These are phyloP conservation scores for Naganishia sp. DNA, from an alignment of 1,284 basidiomycete species.

Conservation along the genomic window DNA sequence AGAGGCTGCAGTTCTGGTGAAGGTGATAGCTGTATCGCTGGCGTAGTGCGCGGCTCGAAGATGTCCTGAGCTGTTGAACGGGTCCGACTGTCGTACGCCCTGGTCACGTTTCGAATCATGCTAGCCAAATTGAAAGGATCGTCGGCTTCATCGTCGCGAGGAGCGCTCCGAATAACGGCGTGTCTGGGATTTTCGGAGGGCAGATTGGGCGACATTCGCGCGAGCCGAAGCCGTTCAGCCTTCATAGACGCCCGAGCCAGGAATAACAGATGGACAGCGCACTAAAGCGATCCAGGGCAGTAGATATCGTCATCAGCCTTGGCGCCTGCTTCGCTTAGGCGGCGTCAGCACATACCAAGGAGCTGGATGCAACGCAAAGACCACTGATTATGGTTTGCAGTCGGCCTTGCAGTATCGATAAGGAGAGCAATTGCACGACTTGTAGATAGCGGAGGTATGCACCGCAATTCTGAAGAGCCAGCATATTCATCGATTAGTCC, in stretches of 20 bases:
- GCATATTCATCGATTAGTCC: no score
- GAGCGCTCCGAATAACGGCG: not conserved
- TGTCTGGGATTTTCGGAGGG: not conserved
- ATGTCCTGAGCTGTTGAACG: not conserved
- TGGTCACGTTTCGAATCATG: slow-evolving; percentile 9
- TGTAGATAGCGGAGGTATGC: not conserved
- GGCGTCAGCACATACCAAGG: not conserved
- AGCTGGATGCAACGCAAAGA: slow-evolving; percentile 1
- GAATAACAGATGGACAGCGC: not conserved
- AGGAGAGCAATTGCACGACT: not conserved
- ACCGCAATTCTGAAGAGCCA: no score
- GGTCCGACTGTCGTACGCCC: not conserved
- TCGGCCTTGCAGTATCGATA: slow-evolving; percentile 3
- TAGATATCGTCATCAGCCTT: not conserved
- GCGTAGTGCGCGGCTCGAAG: not conserved
- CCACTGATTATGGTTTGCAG: not conserved
- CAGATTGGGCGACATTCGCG: not conserved
- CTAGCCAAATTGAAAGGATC: slow-evolving; percentile 18
- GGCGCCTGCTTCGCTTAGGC: no score
- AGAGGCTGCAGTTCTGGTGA: slow-evolving; percentile 13
- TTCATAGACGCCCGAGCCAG: not conserved
- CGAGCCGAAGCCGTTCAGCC: slow-evolving; percentile 16
- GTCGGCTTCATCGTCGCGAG: not conserved
- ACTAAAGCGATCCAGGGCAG: not conserved
- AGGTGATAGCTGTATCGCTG: slow-evolving; percentile 20